Conservation (phyloP, 2,329 filamentous ascomycete species). For the Fusarium musae region DNA sequence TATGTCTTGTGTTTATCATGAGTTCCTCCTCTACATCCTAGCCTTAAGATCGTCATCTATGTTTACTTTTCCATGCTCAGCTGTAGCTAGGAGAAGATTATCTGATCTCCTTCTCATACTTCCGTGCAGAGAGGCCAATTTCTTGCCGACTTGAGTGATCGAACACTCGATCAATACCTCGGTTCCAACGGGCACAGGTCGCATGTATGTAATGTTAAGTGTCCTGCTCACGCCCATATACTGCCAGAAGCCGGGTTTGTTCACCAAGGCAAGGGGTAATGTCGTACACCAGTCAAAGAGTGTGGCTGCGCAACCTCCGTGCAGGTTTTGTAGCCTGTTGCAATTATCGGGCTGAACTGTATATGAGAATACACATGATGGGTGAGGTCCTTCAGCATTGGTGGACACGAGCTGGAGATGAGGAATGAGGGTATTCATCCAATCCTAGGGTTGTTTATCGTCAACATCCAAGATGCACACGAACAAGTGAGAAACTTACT, state of each 20-base stretch:
- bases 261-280: slow-evolving; percentile 65
- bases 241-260: slow-evolving; percentile 69
- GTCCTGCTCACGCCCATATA: slow-evolving; percentile 72
- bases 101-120: slow-evolving; percentile 65
- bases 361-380: slow-evolving; percentile 57
- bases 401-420: slow-evolving; percentile 52
- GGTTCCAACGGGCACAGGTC: slow-evolving; percentile 65
- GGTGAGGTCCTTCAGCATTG: slow-evolving; percentile 52
- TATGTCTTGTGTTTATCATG: background rate
- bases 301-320: slow-evolving; percentile 72
- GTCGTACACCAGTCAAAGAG: slow-evolving; percentile 76
- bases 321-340: slow-evolving; percentile 66
- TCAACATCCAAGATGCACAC: background rate
- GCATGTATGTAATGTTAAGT: slow-evolving; percentile 74
- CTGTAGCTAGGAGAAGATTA: slow-evolving; percentile 64
- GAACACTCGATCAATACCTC: slow-evolving; percentile 66
- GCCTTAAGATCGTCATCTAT: slow-evolving; percentile 59
- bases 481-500: slow-evolving; percentile 37
- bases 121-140: slow-evolving; percentile 63
- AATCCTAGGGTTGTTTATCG: slow-evolving; percentile 51
- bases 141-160: slow-evolving; percentile 66
- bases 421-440: slow-evolving; percentile 56
- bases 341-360: slow-evolving; percentile 62
- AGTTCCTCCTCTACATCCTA: slow-evolving; percentile 18
- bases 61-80: slow-evolving; percentile 74